Evolutionary conservation across 345 rosid genomes (phyloP), one percentile per base, ranked within the genome.

Genomic region (Arabidopsis arenosa): DNA sequence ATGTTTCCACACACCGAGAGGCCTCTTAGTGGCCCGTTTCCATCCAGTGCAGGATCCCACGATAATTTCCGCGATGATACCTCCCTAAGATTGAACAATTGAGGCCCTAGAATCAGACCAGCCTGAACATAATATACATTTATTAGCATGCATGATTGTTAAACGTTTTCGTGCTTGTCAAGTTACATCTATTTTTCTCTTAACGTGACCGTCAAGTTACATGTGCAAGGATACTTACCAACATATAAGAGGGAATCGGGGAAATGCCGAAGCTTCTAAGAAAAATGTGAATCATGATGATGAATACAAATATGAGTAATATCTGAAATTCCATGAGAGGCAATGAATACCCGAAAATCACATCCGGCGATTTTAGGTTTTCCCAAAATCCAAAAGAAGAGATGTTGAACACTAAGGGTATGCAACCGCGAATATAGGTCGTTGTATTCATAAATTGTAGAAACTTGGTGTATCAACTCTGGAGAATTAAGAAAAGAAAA

Each of bases 1-100:
- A 69, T 66, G 48, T 35, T 79, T 11, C 82, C 91, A 44, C 84
- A 62, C 11, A 63, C 7, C 17, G 66, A 73, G 9, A 80, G 0
- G 4, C 83, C 56, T 13, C 70, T 78, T 18, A 85, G 5, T 3
- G 81, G n/a, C 2, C 41, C 56, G 32, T 9, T 72, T 51, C 74
- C 77, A 63, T 62, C 54, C 0, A 65, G 0, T 0, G 12, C 43
- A 0, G 64, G 77, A 52, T 76, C 75, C 49, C 6, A 49, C 3
- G 68, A 72, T 11, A 66, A 18, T 35, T 37, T 69, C 2, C 21
- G 21, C 4, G 75, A 54, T 0, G 65, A 69, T n/a, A 43, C 45
- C n/a, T 62, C 75, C 21, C 11, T 10, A 35, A 76, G 70, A 76
- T 76, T 6, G 11, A 76, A 51, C 0, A 66, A 5, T n/a, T 66